Conservation (phyloP, 2,329 filamentous ascomycete genomes). For the Biscogniauxia marginata region DNA sequence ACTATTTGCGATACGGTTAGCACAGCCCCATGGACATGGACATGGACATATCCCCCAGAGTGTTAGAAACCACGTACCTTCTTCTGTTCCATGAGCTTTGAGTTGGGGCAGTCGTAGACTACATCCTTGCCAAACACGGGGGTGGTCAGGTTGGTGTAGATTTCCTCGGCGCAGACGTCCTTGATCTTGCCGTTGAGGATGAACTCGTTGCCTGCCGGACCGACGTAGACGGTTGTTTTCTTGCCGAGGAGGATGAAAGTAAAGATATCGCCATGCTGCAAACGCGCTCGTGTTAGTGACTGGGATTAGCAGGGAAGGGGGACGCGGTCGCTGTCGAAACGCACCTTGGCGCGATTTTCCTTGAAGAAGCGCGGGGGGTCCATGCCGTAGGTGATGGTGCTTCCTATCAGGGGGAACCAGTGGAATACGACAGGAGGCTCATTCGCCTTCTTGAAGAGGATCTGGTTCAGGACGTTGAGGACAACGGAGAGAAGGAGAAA, state of each 20-base stretch:
- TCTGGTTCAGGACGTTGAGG: constrained; percentile 76
- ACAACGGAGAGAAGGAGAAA: constrained; percentile 59
- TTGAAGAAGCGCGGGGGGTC: constrained; percentile 87
- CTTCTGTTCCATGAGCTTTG: constrained; percentile 95
- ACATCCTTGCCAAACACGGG: constrained; percentile 80
- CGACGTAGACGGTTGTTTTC: constrained; percentile 84
- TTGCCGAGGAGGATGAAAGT: constrained; percentile 86
- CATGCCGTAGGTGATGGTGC: constrained; percentile 91
- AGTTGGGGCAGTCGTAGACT: constrained; percentile 86
- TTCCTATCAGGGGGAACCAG: constrained; percentile 81
- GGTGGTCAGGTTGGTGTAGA: constrained; percentile 75
- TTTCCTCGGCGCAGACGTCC: constrained; percentile 87
- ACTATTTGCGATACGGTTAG: constrained; percentile 42
- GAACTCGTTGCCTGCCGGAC: constrained; percentile 83
- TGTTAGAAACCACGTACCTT: constrained; percentile 57
- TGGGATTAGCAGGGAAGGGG: background rate
- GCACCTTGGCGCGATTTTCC: constrained; percentile 72
- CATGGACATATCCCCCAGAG: background rate
- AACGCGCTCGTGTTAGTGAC: constrained; percentile 12
- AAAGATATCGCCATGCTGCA: constrained; percentile 81
- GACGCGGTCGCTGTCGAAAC: constrained; percentile 17
- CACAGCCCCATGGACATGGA: too few species aligned
- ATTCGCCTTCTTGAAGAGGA: constrained; percentile 78
- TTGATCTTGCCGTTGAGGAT: constrained; percentile 88
- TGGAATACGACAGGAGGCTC: constrained; percentile 81